phyloP scores from a whole-genome alignment of 345 rosid genomes.

The Bretschneidera sinensis region DNA sequence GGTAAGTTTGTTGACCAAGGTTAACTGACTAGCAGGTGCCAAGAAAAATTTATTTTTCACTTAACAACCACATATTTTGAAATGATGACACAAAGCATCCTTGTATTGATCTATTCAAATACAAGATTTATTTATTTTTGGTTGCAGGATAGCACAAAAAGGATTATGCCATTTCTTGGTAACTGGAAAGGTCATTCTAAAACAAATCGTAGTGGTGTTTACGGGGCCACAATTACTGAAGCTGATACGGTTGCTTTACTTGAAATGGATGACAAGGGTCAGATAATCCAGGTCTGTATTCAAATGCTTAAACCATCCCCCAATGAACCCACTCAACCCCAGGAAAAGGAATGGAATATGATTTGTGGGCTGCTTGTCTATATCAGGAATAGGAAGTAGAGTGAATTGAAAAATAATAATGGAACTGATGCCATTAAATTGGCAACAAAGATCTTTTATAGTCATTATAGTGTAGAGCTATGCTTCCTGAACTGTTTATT shows the following conservation, averaged over 20 bases:
- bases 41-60: no score
- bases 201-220: conserved; percentile 87
- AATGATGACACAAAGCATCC: conserved; percentile 1
- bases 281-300: conserved; percentile 58
- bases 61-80: background rate
- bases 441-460: background rate
- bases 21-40: background rate
- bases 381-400: background rate
- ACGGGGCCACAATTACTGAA: conserved; percentile 78
- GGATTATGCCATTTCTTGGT: conserved; percentile 72
- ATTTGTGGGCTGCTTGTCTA: background rate
- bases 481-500: background rate
- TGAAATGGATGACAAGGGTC: conserved; percentile 61
- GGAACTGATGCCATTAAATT: background rate
- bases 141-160: conserved; percentile 42
- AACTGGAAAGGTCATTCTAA: conserved; percentile 82
- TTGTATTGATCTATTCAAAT: background rate
- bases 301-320: conserved; percentile 11
- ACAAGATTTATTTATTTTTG: conserved; percentile 6
- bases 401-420: background rate
- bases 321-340: background rate
- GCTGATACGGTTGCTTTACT: conserved; percentile 57
- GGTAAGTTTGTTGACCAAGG: conserved; percentile 24
- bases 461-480: background rate
- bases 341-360: background rate